Base-by-base conservation (phyloP, 805 yeast genomes). In the Kluyveromyces dobzhanskii region DNA sequence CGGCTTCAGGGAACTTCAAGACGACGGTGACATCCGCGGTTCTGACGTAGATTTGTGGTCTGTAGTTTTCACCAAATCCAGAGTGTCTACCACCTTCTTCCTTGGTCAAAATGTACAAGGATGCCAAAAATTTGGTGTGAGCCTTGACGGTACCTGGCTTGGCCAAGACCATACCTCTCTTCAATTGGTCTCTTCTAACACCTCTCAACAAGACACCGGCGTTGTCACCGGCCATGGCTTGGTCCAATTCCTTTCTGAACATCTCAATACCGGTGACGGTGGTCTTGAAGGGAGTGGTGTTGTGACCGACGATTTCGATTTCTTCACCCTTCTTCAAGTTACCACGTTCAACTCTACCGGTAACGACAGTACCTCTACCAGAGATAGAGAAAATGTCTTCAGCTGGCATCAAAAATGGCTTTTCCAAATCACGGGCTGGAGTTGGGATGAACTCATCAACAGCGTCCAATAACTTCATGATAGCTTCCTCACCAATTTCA, bases 61-160 rank as follows among this genome's bases (percentile, higher is more conserved):
- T 85, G 80, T 88, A 92, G 78, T 87, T 83, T 69, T 83, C 86
- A 61, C 90, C 90, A 67, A 92, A 92, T 50, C 95, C 94, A 48
- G 95, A 84, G 75, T 86, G 95, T 73, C 98, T 90, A 59, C 98
- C 98, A 77, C 98, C 98, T 73, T 92, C 98, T 61, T 92, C 97
- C 69, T 86, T 83, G 62, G 94, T 76, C 64, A 92, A 75, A 49
- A 90, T 78, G 69, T 92, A 92, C 61, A 90, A 69, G 37, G 97
- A 90, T 46, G 96, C 88, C 62, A 92, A 75, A 75, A 90, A 78
- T 74, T 85, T 87, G 65, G 81, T 79, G 80, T 90, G 95, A 45
- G 97, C 84, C 67, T 83, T 78, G 57, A 90, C 85, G 49, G 94
- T 70, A 50, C 85, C 90, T 57, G 95, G 88, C 74, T 87, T 88